Percentiles rank a stretch among this genome's conserved stretches.
These are phyloP conservation scores for Suhomyces bribrorum DNA, from an alignment of 1,139 yeast species.

Conservation along the genomic window DNA sequence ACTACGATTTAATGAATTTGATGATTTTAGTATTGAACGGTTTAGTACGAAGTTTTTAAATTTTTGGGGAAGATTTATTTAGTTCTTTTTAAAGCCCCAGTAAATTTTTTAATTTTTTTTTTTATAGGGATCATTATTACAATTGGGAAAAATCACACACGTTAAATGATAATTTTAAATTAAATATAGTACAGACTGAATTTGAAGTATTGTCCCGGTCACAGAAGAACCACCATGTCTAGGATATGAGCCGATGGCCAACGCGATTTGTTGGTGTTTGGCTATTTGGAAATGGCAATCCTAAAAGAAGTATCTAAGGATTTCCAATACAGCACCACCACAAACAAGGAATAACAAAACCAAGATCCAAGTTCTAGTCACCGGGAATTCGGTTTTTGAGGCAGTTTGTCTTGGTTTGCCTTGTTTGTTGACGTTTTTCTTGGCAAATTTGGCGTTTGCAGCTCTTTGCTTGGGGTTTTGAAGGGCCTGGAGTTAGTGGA, in stretches of 20 bases:
- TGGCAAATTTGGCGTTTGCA: slow-evolving; percentile 81
- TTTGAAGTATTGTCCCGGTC: neutral
- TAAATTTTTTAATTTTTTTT: too few relatives aligned
- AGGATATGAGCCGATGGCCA: neutral
- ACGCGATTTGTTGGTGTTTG: neutral
- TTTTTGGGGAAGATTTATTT: too few relatives aligned
- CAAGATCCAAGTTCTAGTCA: slow-evolving; percentile 60
- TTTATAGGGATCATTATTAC: too few relatives aligned
- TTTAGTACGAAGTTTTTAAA: too few relatives aligned
- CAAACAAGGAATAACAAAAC: slow-evolving; percentile 68
- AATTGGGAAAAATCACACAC: too few relatives aligned
- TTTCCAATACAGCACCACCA: slow-evolving; percentile 82
- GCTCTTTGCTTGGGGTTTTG: slow-evolving; percentile 86
- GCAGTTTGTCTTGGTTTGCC: slow-evolving; percentile 55
- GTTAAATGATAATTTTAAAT: slow-evolving; percentile 4
- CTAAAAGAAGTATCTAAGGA: slow-evolving; percentile 47
- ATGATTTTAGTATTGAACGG: too few relatives aligned
- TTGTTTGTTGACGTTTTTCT: slow-evolving; percentile 67
- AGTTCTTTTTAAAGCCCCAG: too few relatives aligned
- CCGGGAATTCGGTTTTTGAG: slow-evolving; percentile 41
- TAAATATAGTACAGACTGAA: slow-evolving; percentile 8
- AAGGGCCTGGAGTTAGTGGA: slow-evolving; percentile 33
- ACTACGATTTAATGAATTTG: neutral
- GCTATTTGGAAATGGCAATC: neutral
- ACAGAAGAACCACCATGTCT: slow-evolving; percentile 1